phyloP scores from a whole-genome alignment of 2,329 filamentous ascomycete species.

The Gaeumannomyces sp. region DNA sequence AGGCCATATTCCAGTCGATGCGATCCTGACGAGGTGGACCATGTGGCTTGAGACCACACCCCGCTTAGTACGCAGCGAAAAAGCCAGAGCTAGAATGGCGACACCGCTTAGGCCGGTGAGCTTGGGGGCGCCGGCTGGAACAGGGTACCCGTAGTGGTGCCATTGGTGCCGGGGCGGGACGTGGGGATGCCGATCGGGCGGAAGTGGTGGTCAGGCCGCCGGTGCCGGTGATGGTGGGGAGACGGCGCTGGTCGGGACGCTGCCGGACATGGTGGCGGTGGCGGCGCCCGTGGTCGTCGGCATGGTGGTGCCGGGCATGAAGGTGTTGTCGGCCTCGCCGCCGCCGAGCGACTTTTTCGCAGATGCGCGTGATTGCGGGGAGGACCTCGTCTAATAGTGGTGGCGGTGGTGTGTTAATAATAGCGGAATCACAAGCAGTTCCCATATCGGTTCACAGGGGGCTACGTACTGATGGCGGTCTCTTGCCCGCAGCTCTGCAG shows the following conservation, averaged over 20 bases:
- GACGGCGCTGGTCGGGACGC: conserved; percentile 8
- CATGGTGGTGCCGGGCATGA: conserved; percentile 5
- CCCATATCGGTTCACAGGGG: not conserved
- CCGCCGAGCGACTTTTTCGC: conserved; percentile 47
- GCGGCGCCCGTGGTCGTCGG: conserved; percentile 5
- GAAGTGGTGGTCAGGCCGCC: conserved; percentile 5
- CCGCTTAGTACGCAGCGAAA: conserved; percentile 15
- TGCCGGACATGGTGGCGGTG: conserved; percentile 7
- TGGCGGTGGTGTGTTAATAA: not conserved
- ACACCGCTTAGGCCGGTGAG: conserved; percentile 13
- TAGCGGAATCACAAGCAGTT: not conserved
- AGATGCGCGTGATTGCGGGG: conserved; percentile 52
- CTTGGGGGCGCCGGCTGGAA: not conserved
- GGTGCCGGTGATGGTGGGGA: conserved; percentile 3
- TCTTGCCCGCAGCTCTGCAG: conserved; percentile 17
- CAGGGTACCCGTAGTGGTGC: not conserved
- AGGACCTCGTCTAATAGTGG: conserved; percentile 18
- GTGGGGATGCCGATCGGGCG: conserved; percentile 7
- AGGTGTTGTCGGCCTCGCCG: conserved; percentile 27
- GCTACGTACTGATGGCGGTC: conserved; percentile 17
- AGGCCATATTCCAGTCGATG: too few relatives aligned
- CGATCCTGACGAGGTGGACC: too few relatives aligned
- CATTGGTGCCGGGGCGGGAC: conserved; percentile 13
- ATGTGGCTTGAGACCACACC: not conserved
- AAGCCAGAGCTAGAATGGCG: conserved; percentile 17